phyloP scores from a whole-genome alignment of 768 basidiomycete species.

The Holtermannia corniformis region DNA sequence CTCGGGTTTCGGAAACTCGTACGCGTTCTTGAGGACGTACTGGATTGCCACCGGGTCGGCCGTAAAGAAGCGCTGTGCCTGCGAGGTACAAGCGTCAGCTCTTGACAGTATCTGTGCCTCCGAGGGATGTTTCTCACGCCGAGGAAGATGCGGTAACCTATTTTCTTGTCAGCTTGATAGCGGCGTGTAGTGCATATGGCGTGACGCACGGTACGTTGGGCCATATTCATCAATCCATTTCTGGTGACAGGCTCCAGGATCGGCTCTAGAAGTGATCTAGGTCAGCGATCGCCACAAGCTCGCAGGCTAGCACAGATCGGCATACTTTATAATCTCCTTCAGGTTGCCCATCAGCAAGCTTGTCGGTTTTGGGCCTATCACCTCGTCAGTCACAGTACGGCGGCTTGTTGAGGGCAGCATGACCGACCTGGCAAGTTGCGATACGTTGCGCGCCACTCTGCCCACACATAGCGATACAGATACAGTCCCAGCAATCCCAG shows the following conservation, averaged over 20 bases:
- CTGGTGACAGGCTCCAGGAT: conserved; percentile 17
- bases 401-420: not conserved
- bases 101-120: not conserved
- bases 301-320: no score
- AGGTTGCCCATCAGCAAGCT: conserved; percentile 20
- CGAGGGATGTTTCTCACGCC: not conserved
- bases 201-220: conserved; percentile 13
- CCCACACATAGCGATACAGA: conserved; percentile 10
- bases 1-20: conserved; percentile 63
- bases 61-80: conserved; percentile 72
- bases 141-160: conserved; percentile 13
- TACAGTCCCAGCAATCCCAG: not conserved
- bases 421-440: conserved; percentile 13
- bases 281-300: not conserved
- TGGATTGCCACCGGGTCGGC: conserved; percentile 66
- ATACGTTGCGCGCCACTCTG: conserved; percentile 12
- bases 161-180: not conserved
- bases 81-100: not conserved
- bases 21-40: conserved; percentile 64
- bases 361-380: conserved; percentile 17
- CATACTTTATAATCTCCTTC: conserved; percentile 11
- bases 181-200: not conserved
- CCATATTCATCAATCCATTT: conserved; percentile 31
- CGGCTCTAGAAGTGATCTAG: not conserved
- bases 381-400: not conserved